Conservation (phyloP, 2,329 filamentous ascomycete species). For the Fonsecaea pedrosoi region DNA sequence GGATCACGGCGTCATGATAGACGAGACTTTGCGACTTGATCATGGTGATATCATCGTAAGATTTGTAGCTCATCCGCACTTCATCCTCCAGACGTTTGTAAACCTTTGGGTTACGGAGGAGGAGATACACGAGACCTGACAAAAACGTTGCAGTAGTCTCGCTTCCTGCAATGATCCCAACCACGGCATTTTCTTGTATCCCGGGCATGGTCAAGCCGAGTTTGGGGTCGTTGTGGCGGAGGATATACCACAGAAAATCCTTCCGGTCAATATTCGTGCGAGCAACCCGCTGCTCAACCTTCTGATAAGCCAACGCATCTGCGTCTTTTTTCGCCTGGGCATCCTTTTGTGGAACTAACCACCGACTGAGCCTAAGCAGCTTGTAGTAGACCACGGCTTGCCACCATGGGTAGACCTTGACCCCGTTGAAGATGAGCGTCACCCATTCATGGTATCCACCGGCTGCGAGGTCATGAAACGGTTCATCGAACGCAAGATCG, state of each 20-base stretch:
- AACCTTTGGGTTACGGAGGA: conserved; percentile 38
- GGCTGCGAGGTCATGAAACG: too few species aligned
- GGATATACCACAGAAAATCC: conserved; percentile 46
- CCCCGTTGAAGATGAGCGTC: too few species aligned
- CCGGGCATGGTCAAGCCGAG: conserved; percentile 43
- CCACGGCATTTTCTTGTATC: conserved; percentile 44
- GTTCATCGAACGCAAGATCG: too few species aligned
- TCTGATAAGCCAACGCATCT: too few species aligned
- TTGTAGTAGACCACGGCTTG: too few species aligned
- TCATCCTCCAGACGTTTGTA: conserved; percentile 39
- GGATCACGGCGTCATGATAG: conserved; percentile 55
- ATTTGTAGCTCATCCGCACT: conserved; percentile 40
- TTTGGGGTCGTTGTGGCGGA: conserved; percentile 43
- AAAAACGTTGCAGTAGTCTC: conserved; percentile 53
- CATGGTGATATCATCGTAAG: conserved; percentile 44
- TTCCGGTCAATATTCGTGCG: too few species aligned
- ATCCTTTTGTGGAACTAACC: too few species aligned
- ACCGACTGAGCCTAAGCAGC: too few species aligned
- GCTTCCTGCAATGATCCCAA: conserved; percentile 53
- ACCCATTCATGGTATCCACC: too few species aligned
- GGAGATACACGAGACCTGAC: conserved; percentile 45
- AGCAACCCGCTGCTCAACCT: too few species aligned
- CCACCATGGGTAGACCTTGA: too few species aligned
- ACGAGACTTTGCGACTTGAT: conserved; percentile 44
- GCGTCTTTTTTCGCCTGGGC: too few species aligned